These are phyloP conservation scores for Prinsepia uniflora DNA, from an alignment of 306 rosid genomes.

Conservation along the genomic window DNA sequence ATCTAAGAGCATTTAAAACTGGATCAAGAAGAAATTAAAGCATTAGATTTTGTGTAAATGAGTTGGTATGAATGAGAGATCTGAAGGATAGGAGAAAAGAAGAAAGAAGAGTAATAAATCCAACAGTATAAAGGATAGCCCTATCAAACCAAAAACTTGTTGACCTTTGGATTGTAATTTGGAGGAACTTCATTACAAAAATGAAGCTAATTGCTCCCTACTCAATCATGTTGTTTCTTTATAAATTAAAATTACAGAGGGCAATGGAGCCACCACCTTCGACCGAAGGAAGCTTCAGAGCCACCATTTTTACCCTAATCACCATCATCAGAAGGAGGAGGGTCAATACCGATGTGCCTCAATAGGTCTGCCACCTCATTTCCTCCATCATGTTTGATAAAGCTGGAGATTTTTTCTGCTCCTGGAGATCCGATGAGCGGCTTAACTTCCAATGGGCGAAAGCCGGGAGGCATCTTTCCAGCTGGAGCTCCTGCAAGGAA, in stretches of 20 bases:
- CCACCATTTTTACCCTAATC: too few species aligned
- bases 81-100: neutral
- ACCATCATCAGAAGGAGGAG: slow-evolving; percentile 19
- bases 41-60: neutral
- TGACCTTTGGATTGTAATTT: too few species aligned
- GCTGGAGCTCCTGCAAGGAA: neutral
- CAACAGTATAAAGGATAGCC: too few species aligned
- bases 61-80: neutral
- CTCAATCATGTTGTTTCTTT: neutral
- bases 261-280: slow-evolving; percentile 1
- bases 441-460: neutral
- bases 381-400: slow-evolving; percentile 67
- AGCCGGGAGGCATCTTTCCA: too few species aligned
- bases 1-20: neutral
- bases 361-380: slow-evolving; percentile 51
- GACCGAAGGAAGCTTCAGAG: neutral
- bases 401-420: slow-evolving; percentile 31
- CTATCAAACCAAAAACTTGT: neutral
- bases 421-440: neutral
- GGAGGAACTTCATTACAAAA: neutral
- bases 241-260: slow-evolving; percentile 6
- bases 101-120: neutral
- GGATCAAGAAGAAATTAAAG: neutral
- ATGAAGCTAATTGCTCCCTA: neutral
- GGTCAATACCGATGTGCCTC: slow-evolving; percentile 47